Evolutionary conservation across 129 eudicot genomes (phyloP), one percentile per base, ranked within the genome.

Genomic region (Gnaphalium uliginosum): DNA sequence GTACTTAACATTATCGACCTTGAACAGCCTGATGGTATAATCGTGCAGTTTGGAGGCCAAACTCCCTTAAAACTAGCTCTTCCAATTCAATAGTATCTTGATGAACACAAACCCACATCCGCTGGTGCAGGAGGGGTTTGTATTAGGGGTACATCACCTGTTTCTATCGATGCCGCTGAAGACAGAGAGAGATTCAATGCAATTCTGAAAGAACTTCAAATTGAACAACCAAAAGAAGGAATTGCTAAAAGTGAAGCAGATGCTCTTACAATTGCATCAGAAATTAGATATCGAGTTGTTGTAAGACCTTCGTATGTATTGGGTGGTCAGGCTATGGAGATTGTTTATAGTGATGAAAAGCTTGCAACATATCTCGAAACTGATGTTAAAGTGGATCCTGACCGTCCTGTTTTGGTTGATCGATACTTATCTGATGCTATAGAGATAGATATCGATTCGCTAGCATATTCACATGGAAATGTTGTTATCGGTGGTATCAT

Each of bases 61-160:
- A 94, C 98, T 75, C 98, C 97, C 4, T 76, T 94, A 58, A 94
- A 94, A 64, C 74, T 94, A n/a, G 86, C 98, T 60, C 87, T 94
- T 22, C 96, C 96, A 0, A 87, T 94, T 74, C 97, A 90, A 69
- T 83, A 76, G 48, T 90, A 90, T 76, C 71, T 93, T 10, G 97
- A 93, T 24, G 91, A 86, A 79, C 63, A 70, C 78, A 90, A 85
- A 75, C 91, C 84, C 21, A 37, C 74, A 32, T 77, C 85, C 64
- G 81, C 84, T 30, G 86, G 89, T 77, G 92, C 89, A 22, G 96
- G 96, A 7, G 62, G 18, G 33, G 98, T 93, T 62, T 84, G 84
- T 41, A 93, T 93, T 63, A 90, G 98, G 98, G 98, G 98, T 27
- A 94, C 98, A 41, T 87, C 98, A 13, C 98, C 98, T 1, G 98